phyloP scores from a whole-genome alignment of 2,329 filamentous ascomycete species.

The Didymella arachidicola region DNA sequence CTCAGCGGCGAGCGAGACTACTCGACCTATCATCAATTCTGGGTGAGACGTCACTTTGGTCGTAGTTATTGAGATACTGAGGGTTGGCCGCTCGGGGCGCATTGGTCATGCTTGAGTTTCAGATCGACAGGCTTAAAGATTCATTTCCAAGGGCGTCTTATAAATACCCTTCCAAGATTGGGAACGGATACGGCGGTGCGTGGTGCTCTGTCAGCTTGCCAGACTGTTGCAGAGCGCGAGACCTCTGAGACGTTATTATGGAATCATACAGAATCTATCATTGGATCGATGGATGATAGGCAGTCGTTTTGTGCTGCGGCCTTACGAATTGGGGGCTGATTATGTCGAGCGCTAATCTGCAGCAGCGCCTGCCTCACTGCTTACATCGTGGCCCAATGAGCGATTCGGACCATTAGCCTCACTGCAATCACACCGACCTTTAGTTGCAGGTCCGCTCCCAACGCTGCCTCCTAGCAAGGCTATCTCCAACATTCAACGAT shows the following conservation, averaged over 20 bases:
- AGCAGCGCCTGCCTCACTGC: background rate
- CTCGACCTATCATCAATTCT: slow-evolving; percentile 39
- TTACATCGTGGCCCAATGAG: background rate
- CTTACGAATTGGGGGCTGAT: background rate
- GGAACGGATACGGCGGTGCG: background rate
- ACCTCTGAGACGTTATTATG: background rate
- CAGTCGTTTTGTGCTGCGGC: background rate
- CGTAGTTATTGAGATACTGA: background rate
- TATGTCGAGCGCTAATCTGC: background rate
- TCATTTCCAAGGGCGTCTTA: background rate
- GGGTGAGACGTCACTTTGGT: slow-evolving; percentile 31
- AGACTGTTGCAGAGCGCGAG: background rate
- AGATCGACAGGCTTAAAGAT: background rate
- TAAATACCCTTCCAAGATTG: background rate
- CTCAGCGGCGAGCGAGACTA: slow-evolving; percentile 58
- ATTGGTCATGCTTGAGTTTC: background rate
- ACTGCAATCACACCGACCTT: background rate
- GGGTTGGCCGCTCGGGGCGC: background rate
- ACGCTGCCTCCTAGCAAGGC: background rate
- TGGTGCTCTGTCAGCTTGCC: background rate
- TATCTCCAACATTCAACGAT: background rate
- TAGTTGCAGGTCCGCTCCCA: background rate
- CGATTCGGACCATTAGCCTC: background rate
- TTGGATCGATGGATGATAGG: background rate
- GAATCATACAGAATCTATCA: background rate